A percentile compares a stretch with the other conserved stretches of the same genome.
phyloP scores from a whole-genome alignment of 2,329 filamentous ascomycete species.

The Phyllosticta capitalensis region DNA sequence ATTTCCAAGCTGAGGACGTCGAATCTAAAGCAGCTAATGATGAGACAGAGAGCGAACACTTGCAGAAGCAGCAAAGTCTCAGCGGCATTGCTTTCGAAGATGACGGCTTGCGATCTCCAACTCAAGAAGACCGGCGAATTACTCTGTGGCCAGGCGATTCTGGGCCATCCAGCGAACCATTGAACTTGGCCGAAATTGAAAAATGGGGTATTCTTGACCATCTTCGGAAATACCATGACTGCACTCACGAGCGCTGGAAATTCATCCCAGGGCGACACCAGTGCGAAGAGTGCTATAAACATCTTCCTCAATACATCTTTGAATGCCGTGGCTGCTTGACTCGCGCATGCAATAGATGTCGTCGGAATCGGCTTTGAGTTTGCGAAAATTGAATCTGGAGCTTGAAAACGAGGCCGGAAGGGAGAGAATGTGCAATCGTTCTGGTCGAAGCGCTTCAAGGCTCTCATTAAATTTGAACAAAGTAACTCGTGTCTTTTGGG shows the following conservation, averaged over 20 bases:
- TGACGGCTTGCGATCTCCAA: too few species aligned
- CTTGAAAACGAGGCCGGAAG: too few species aligned
- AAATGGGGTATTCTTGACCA: not conserved
- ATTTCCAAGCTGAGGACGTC: too few species aligned
- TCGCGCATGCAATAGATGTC: constrained; percentile 1
- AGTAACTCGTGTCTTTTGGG: not conserved
- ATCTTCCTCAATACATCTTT: constrained; percentile 4
- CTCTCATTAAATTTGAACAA: not conserved
- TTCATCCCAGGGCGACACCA: not conserved
- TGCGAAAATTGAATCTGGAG: not conserved
- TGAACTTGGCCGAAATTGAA: not conserved
- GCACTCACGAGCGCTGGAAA: not conserved
- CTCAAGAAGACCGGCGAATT: too few species aligned
- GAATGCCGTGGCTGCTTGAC: not conserved
- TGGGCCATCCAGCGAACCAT: not conserved
- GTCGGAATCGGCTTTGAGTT: not conserved
- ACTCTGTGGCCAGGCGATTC: too few species aligned
- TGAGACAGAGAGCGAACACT: not conserved
- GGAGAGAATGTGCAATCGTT: too few species aligned
- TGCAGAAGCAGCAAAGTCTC: not conserved
- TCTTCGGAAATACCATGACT: constrained; percentile 3
- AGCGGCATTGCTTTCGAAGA: not conserved
- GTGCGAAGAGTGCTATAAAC: constrained; percentile 1
- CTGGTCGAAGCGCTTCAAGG: not conserved
- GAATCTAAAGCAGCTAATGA: too few species aligned